Evolutionary conservation across 176 grass and related monocot genomes (phyloP).

Genomic region (Musa schizocarpa): DNA sequence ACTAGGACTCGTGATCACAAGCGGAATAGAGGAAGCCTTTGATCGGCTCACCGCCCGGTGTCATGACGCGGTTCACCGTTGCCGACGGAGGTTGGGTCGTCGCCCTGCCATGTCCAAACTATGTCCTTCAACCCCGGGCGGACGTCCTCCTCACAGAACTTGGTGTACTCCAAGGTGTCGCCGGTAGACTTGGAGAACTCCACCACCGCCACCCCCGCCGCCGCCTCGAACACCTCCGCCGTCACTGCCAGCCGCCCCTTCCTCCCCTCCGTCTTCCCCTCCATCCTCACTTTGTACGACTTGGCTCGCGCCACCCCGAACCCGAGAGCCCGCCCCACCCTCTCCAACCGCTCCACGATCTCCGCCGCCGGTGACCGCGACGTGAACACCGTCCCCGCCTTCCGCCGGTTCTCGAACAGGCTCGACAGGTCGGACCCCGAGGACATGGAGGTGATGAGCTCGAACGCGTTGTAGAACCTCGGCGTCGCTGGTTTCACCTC

Average conservation of each 20-base stretch:
- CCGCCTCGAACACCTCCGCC: constrained; percentile 16
- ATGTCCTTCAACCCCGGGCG: constrained; percentile 7
- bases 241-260: constrained; percentile 38
- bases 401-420: constrained; percentile 62
- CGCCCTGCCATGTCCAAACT: constrained; percentile 9
- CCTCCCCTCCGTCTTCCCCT: constrained; percentile 37
- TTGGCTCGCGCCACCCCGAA: constrained; percentile 21
- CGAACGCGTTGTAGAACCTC: constrained; percentile 86
- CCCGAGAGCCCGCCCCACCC: constrained; percentile 33
- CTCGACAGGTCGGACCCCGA: constrained; percentile 88
- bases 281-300: constrained; percentile 8
- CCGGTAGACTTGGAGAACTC: constrained; percentile 12
- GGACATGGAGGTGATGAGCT: constrained; percentile 92
- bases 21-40: neutral
- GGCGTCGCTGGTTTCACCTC: constrained; percentile 30
- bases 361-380: constrained; percentile 36
- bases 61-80: neutral
- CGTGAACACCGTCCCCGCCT: constrained; percentile 66
- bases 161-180: constrained; percentile 10
- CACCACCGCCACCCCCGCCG: constrained; percentile 12
- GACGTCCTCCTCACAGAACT: constrained; percentile 14
- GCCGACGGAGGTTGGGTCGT: neutral
- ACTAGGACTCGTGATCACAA: no score
- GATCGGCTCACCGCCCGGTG: neutral
- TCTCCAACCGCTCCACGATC: constrained; percentile 47